A percentile compares a stretch with the other conserved stretches of the same genome.
Conservation (phyloP, 2,329 filamentous ascomycete genomes). For the Cladorrhinum sp. region DNA sequence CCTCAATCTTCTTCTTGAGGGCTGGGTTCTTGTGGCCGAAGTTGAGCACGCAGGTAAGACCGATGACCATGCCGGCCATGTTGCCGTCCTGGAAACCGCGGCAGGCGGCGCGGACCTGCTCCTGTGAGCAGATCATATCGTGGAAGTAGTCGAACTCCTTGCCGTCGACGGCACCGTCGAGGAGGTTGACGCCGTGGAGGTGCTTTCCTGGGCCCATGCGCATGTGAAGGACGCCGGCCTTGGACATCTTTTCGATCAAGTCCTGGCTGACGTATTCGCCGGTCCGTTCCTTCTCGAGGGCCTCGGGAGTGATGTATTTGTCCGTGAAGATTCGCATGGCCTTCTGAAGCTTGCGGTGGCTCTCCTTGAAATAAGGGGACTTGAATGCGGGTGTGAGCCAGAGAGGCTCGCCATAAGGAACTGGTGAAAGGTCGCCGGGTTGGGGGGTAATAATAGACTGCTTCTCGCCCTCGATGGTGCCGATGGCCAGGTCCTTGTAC, state of each 20-base stretch:
- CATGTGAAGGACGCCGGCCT: conserved; percentile 73
- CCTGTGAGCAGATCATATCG: conserved; percentile 73
- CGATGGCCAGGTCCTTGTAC: conserved; percentile 72
- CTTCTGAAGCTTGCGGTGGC: conserved; percentile 64
- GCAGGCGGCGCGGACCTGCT: conserved; percentile 67
- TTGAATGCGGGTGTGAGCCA: conserved; percentile 78
- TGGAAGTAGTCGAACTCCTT: conserved; percentile 88
- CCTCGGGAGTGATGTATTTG: conserved; percentile 67
- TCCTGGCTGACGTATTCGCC: conserved; percentile 69
- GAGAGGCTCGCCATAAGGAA: conserved; percentile 81
- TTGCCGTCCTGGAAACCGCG: conserved; percentile 84
- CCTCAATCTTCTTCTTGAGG: conserved; percentile 64
- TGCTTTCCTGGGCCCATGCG: conserved; percentile 80
- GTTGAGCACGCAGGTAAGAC: conserved; percentile 74
- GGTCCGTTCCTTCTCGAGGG: conserved; percentile 70
- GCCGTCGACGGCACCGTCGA: conserved; percentile 68
- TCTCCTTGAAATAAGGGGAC: conserved; percentile 76
- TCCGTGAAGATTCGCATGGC: conserved; percentile 74
- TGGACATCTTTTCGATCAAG: conserved; percentile 76
- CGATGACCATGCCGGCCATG: conserved; percentile 83
- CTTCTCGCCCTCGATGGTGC: conserved; percentile 71
- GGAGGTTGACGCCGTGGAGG: conserved; percentile 65
- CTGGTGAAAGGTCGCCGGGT: conserved; percentile 68
- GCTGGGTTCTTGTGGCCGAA: conserved; percentile 64
- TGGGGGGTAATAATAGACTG: conserved; percentile 68